A percentile compares a stretch with the other conserved stretches of the same genome.
Conservation (phyloP, 108 stramenopile species). For the Skeletonema grethae region DNA sequence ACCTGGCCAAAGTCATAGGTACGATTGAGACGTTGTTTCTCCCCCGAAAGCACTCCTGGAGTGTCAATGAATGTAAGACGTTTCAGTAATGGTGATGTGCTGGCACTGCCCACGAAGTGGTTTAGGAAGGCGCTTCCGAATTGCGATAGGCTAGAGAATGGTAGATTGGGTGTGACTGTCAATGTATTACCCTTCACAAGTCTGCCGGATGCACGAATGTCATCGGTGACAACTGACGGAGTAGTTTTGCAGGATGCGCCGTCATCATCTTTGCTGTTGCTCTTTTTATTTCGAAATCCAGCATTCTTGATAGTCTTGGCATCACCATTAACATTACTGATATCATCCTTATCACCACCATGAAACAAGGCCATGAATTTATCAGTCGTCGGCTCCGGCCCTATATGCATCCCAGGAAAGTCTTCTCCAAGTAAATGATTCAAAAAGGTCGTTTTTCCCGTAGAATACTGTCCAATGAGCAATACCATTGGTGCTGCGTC, state of each 20-base stretch:
- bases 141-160: slow-evolving; percentile 55
- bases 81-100: slow-evolving; percentile 46
- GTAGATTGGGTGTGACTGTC: slow-evolving; percentile 76
- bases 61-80: slow-evolving; percentile 85
- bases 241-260: slow-evolving; percentile 9
- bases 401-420: slow-evolving; percentile 86
- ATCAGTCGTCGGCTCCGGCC: slow-evolving; percentile 78
- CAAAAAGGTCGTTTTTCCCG: slow-evolving; percentile 81
- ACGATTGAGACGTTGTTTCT: slow-evolving; percentile 81
- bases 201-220: slow-evolving; percentile 17
- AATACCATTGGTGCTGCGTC: slow-evolving; percentile 87
- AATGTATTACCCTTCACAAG: slow-evolving; percentile 86
- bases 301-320: slow-evolving; percentile 6
- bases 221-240: slow-evolving; percentile 31
- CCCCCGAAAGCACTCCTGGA: slow-evolving; percentile 86
- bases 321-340: not conserved
- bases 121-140: slow-evolving; percentile 83
- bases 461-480: slow-evolving; percentile 86
- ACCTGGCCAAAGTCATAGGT: slow-evolving; percentile 69
- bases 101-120: slow-evolving; percentile 48
- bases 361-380: slow-evolving; percentile 60
- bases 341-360: slow-evolving; percentile 34
- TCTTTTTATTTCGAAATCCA: slow-evolving; percentile 21
- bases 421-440: slow-evolving; percentile 49
- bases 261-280: not conserved